A percentile compares a stretch with the other conserved stretches of the same genome.
Evolutionary conservation across 495 filamentous ascomycete genomes (phyloP).

Genomic region (Pseudomonodictys pantanalensis): DNA sequence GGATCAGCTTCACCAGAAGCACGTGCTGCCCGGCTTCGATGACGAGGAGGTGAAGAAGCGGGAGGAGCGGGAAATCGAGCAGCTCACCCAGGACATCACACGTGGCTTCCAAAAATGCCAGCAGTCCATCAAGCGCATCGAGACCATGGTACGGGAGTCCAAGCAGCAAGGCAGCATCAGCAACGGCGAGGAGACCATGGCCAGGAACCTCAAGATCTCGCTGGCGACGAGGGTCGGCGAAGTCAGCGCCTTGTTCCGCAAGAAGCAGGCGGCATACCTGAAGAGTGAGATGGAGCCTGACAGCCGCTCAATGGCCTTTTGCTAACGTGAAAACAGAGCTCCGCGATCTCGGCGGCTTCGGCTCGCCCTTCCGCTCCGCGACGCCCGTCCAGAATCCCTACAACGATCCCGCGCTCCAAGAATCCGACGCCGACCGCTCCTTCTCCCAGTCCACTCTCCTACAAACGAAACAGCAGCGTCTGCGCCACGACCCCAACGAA

Average conservation of each 20-base stretch:
- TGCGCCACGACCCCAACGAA: slow-evolving; percentile 69
- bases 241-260: slow-evolving; percentile 85
- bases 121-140: slow-evolving; percentile 78
- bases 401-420: slow-evolving; percentile 76
- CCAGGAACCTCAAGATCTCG: slow-evolving; percentile 88
- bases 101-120: slow-evolving; percentile 86
- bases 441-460: slow-evolving; percentile 86
- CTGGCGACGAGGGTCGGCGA: slow-evolving; percentile 87
- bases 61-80: slow-evolving; percentile 87
- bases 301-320: background rate
- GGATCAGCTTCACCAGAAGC: slow-evolving; percentile 93
- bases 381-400: slow-evolving; percentile 66
- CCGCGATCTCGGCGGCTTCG: slow-evolving; percentile 68
- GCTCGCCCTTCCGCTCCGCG: slow-evolving; percentile 58
- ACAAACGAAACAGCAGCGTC: slow-evolving; percentile 65
- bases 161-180: slow-evolving; percentile 66
- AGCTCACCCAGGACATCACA: slow-evolving; percentile 85
- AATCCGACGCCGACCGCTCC: slow-evolving; percentile 85
- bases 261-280: slow-evolving; percentile 94
- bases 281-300: slow-evolving; percentile 61
- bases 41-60: slow-evolving; percentile 80
- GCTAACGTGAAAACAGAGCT: slow-evolving; percentile 59
- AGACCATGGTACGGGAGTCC: slow-evolving; percentile 75
- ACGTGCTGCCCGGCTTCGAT: slow-evolving; percentile 93
- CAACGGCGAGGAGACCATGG: slow-evolving; percentile 88